Evolutionary conservation across 257 asterid genomes (phyloP).

Genomic region (Paulownia fortunei): DNA sequence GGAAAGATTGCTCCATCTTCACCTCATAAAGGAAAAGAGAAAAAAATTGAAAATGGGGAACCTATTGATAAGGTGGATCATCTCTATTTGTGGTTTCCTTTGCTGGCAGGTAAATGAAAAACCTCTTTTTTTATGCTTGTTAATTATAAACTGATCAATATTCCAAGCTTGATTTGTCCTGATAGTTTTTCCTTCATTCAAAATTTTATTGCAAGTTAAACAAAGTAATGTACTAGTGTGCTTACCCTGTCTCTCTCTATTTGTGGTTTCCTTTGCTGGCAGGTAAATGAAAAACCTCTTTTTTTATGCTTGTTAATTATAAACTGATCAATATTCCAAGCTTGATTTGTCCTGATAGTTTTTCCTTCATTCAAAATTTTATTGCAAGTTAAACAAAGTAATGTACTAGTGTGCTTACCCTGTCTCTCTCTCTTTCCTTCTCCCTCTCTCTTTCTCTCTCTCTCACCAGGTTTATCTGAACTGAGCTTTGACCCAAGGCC

Average conservation of each 20-base stretch:
- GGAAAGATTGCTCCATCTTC: conserved; percentile 64
- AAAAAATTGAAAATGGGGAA: conserved; percentile 65
- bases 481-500: conserved; percentile 97
- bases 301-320: conserved; percentile 17
- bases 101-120: conserved; percentile 80
- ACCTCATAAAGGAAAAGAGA: conserved; percentile 70
- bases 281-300: conserved; percentile 51
- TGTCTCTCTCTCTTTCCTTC: too few species aligned
- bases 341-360: conserved; percentile 16
- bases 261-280: conserved; percentile 99
- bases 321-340: neutral
- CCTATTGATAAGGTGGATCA: conserved; percentile 78
- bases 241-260: conserved; percentile 60
- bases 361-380: conserved; percentile 16
- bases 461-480: conserved; percentile 84
- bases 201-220: conserved; percentile 7
- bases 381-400: conserved; percentile 13
- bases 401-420: conserved; percentile 20
- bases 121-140: conserved; percentile 20
- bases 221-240: conserved; percentile 13
- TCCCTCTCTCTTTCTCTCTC: conserved; percentile 34
- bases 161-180: conserved; percentile 15
- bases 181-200: conserved; percentile 15
- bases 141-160: neutral
- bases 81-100: conserved; percentile 96